These are phyloP conservation scores for Parafenestella ontariensis DNA, from an alignment of 2,329 filamentous ascomycete species.

Conservation along the genomic window DNA sequence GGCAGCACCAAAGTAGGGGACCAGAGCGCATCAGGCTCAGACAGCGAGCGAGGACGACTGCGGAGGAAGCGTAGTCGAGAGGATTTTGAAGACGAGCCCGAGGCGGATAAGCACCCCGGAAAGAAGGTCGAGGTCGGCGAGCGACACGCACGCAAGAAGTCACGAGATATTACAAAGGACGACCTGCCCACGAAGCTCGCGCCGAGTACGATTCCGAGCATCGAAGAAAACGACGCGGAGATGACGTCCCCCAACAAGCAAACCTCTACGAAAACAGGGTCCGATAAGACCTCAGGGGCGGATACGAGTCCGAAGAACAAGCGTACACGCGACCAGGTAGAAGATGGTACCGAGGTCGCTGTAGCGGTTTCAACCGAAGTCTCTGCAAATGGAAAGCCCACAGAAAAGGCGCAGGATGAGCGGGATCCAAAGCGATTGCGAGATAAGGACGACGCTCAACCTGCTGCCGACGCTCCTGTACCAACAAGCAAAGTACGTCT, in stretches of 20 bases:
- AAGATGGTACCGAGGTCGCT: conserved; percentile 17
- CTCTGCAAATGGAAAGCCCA: conserved; percentile 20
- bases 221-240: conserved; percentile 40
- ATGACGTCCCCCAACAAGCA: conserved; percentile 33
- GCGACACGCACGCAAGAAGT: conserved; percentile 56
- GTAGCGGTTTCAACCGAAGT: conserved; percentile 16
- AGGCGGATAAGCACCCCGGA: conserved; percentile 39
- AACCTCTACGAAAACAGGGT: conserved; percentile 1
- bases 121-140: conserved; percentile 46
- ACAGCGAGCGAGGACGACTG: conserved; percentile 48
- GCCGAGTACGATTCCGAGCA: conserved; percentile 39
- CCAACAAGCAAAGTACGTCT: conserved; percentile 33
- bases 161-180: conserved; percentile 50
- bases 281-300: conserved; percentile 12
- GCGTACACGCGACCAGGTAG: conserved; percentile 50
- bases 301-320: conserved; percentile 58
- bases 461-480: conserved; percentile 22
- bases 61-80: conserved; percentile 57
- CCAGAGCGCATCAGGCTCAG: conserved; percentile 42
- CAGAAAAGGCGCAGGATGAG: conserved; percentile 34
- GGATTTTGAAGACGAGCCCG: conserved; percentile 50
- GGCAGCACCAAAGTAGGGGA: conserved; percentile 29
- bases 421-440: conserved; percentile 46
- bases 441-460: conserved; percentile 39
- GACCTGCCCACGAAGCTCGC: conserved; percentile 42